A percentile compares a stretch with the other conserved stretches of the same genome.
Evolutionary conservation across 148 eudicot genomes (phyloP).

Genomic region (Euryodendron excelsum): DNA sequence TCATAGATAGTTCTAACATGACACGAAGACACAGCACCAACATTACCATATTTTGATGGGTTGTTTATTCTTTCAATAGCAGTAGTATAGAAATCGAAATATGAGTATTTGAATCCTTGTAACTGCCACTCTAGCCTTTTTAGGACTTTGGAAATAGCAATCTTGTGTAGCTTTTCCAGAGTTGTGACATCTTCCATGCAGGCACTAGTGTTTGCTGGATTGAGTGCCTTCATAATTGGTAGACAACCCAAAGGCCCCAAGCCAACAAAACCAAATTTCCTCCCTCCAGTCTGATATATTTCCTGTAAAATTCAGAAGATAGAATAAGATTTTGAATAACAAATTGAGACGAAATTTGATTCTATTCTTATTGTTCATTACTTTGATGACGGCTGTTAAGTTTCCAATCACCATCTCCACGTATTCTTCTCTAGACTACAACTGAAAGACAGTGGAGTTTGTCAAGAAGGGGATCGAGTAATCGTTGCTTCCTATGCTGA

Average conservation of each 20-base stretch:
- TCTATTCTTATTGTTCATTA: too few species aligned
- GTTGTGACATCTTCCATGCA: not conserved
- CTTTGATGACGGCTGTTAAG: slow-evolving; percentile 22
- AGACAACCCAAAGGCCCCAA: slow-evolving; percentile 40
- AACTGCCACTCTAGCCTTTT: slow-evolving; percentile 11
- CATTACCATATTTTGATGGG: too few species aligned
- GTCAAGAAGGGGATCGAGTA: slow-evolving; percentile 18
- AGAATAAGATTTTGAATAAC: too few species aligned
- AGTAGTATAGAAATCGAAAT: slow-evolving; percentile 31
- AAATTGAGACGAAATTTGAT: too few species aligned
- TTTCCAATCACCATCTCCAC: slow-evolving; percentile 29
- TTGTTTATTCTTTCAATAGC: too few species aligned
- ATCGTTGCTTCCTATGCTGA: slow-evolving; percentile 49
- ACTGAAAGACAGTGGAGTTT: slow-evolving; percentile 3
- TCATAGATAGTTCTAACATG: too few species aligned
- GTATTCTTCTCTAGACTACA: slow-evolving; percentile 3
- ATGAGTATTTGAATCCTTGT: slow-evolving; percentile 33
- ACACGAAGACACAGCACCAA: too few species aligned
- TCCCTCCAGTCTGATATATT: slow-evolving; percentile 40
- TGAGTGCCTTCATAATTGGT: slow-evolving; percentile 26
- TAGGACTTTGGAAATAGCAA: not conserved
- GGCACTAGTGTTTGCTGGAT: not conserved
- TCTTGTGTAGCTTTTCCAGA: slow-evolving; percentile 27
- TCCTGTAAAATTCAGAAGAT: too few species aligned
- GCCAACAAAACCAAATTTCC: slow-evolving; percentile 39